Percentiles rank a stretch among this genome's conserved stretches.
phyloP scores from a whole-genome alignment of 148 eudicot species.

The Rhododendron ferrugineum region DNA sequence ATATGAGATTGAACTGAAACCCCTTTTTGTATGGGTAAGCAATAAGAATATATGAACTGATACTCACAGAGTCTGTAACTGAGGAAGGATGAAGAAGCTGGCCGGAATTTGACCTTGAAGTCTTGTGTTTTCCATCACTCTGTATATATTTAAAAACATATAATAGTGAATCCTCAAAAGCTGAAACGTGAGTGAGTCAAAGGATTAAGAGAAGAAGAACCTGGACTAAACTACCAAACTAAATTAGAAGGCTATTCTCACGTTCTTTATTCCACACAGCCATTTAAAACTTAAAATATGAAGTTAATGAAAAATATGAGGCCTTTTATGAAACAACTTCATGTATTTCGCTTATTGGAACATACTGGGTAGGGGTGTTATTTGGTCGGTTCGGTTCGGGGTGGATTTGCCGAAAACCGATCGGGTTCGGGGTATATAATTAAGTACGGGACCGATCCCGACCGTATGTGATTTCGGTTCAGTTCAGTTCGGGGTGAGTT shows the following conservation, averaged over 20 bases:
- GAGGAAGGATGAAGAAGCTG: constrained; percentile 50
- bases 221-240: not conserved
- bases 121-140: constrained; percentile 53
- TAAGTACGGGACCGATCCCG: too few relatives aligned
- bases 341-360: not conserved
- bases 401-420: too few relatives aligned
- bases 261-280: not conserved
- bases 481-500: too few relatives aligned
- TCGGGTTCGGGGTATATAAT: too few relatives aligned
- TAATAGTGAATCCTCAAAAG: not conserved
- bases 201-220: not conserved
- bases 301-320: not conserved
- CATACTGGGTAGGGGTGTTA: too few relatives aligned
- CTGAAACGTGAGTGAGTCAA: not conserved
- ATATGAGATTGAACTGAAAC: not conserved
- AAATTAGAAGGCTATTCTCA: not conserved
- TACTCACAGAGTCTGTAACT: constrained; percentile 37
- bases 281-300: not conserved
- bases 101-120: constrained; percentile 60
- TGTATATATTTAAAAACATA: constrained; percentile 13
- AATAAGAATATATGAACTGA: not conserved
- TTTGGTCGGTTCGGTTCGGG: too few relatives aligned
- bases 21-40: not conserved
- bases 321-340: not conserved
- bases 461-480: too few relatives aligned